phyloP scores from a whole-genome alignment of 2,329 filamentous ascomycete species.

The Talaromyces sp. region DNA sequence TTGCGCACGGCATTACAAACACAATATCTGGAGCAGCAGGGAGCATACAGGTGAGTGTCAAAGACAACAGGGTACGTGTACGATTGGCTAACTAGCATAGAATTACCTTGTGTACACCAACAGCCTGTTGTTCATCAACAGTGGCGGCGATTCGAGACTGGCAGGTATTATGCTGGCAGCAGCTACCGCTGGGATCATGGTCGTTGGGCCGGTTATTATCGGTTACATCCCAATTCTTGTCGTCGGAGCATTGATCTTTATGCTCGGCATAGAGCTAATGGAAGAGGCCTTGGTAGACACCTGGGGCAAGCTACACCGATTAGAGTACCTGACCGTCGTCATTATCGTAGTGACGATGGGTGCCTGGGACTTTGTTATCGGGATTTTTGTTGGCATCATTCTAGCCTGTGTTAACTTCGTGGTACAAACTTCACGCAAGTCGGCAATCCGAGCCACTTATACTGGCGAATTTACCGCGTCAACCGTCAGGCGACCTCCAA shows the following conservation, averaged over 20 bases:
- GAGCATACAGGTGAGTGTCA: constrained; percentile 62
- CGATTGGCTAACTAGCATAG: constrained; percentile 37
- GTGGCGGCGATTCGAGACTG: constrained; percentile 78
- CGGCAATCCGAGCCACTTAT: constrained; percentile 84
- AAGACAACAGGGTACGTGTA: background rate
- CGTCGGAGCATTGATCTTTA: constrained; percentile 89
- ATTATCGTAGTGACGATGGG: constrained; percentile 94
- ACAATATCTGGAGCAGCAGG: constrained; percentile 78
- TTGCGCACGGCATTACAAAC: constrained; percentile 90
- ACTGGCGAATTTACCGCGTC: constrained; percentile 84
- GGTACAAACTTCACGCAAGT: constrained; percentile 83
- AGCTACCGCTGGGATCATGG: constrained; percentile 74
- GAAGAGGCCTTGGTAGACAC: constrained; percentile 84
- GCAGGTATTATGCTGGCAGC: constrained; percentile 80
- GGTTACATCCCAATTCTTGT: constrained; percentile 96
- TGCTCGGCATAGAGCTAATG: constrained; percentile 87
- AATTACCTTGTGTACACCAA: constrained; percentile 99
- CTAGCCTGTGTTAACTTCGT: constrained; percentile 88
- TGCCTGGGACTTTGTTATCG: constrained; percentile 90
- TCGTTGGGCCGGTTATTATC: constrained; percentile 80
- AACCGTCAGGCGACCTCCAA: constrained; percentile 83
- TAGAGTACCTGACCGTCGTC: constrained; percentile 86
- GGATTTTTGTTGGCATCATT: constrained; percentile 86
- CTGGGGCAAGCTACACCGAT: constrained; percentile 75
- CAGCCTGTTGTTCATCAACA: constrained; percentile 92